Conservation (phyloP, 495 filamentous ascomycete species). For the Penicillium odoratum region DNA sequence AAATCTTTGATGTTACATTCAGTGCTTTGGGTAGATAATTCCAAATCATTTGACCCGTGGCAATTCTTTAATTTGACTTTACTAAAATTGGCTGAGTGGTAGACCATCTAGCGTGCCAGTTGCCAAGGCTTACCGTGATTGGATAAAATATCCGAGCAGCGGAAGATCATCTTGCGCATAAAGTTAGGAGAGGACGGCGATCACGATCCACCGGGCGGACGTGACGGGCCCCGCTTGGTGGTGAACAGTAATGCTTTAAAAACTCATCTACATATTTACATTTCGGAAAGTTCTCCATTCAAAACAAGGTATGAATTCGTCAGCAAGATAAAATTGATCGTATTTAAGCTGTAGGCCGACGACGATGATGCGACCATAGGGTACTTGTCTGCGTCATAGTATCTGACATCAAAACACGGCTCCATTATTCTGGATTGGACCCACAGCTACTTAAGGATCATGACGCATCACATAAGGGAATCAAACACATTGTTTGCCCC, state of each 20-base stretch:
- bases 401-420: background rate
- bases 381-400: background rate
- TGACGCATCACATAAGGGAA: background rate
- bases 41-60: background rate
- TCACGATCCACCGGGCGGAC: background rate
- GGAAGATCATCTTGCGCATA: background rate
- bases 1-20: background rate
- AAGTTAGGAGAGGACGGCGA: background rate
- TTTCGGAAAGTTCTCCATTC: background rate
- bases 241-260: too few species aligned
- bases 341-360: background rate
- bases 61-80: background rate
- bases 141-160: background rate
- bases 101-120: background rate
- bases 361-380: background rate
- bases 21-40: background rate
- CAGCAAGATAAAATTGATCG: background rate
- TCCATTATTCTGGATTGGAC: background rate
- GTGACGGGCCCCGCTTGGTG: too few species aligned
- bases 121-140: background rate
- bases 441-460: background rate
- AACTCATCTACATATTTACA: background rate
- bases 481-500: background rate
- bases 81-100: slow-evolving; percentile 1
- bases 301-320: background rate